A percentile compares a stretch with the other conserved stretches of the same genome.
Conservation (phyloP, 345 rosid species). For the Dipteronia dyeriana region DNA sequence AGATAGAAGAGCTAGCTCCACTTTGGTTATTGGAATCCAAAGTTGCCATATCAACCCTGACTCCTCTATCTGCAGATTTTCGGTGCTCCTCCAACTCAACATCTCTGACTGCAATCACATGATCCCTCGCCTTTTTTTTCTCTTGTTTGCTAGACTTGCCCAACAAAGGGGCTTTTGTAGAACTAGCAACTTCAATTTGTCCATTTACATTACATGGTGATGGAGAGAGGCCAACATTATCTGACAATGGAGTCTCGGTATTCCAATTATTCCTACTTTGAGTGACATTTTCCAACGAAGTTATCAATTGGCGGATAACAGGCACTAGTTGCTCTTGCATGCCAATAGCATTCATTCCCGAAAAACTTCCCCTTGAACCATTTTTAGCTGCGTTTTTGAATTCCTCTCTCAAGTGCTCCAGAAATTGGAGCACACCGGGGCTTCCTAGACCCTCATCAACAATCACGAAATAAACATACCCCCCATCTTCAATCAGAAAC, state of each 20-base stretch:
- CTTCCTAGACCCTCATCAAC: conserved; percentile 61
- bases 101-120: conserved; percentile 54
- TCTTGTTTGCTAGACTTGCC: conserved; percentile 64
- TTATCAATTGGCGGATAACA: conserved; percentile 58
- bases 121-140: conserved; percentile 75
- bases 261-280: conserved; percentile 41
- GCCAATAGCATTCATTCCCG: conserved; percentile 50
- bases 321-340: conserved; percentile 72
- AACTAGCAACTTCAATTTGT: conserved; percentile 48
- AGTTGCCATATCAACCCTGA: conserved; percentile 37
- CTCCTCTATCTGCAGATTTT: conserved; percentile 52
- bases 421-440: conserved; percentile 53
- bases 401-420: conserved; percentile 70
- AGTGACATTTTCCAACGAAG: conserved; percentile 63
- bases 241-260: conserved; percentile 30
- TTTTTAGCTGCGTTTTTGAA: conserved; percentile 59
- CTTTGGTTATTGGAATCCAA: conserved; percentile 42
- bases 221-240: conserved; percentile 37
- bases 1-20: conserved; percentile 42
- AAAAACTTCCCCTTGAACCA: conserved; percentile 64
- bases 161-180: conserved; percentile 72
- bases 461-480: conserved; percentile 65
- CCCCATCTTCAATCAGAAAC: conserved; percentile 68
- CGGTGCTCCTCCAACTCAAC: conserved; percentile 67
- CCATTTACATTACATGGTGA: conserved; percentile 47